Base-by-base conservation (phyloP, 495 filamentous ascomycete species). In the Rhizodiscina lignyota region DNA sequence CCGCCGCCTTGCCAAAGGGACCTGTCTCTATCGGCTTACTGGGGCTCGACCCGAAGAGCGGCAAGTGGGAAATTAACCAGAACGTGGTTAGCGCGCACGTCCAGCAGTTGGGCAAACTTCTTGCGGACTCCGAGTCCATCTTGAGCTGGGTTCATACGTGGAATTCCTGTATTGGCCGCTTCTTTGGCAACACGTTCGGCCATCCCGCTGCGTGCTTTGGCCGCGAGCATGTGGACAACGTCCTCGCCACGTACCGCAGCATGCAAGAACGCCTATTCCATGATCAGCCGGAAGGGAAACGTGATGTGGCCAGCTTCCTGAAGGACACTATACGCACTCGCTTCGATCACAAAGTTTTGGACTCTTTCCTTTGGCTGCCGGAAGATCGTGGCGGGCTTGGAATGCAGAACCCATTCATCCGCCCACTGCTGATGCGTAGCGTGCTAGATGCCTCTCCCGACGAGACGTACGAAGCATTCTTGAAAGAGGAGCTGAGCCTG, bases 331-430 rank as follows among this genome's bases (percentile, higher is more conserved):
- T 39, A 4, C 2, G 4, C 15, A 2, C 20, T 12, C 36, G 36
- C 3, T 39, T 39, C 16, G 36, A 27, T 3, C 21, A 24, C 5
- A 19, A 32, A 21, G 24, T 39, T 13, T 30, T 30, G 2, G 36
- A 39, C 21, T 31, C 36, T 5, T 39, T 39, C 18, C 32, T 39
- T 21, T 39, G 31, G 12, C 36, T 39, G 18, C 36, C 36, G 2
- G 27, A 39, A 35, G 27, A 31, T 4, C 30, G 23, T 30, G 36
- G 36, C 15, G 36, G 36, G 3, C 22, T 39, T 5, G 36, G 36
- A 11, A 17, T 39, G 2, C 16, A 39, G 29, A 39, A 39, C 30
- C 36, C 36, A 21, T 39, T 39, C 36, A 23, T 39, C 19, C 36
- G 23, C 27, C 32, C 32, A 12, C 2, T 39, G 4, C 30, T 39